Base-by-base conservation (phyloP, 2,329 filamentous ascomycete genomes). In the Pseudogymnoascus sp. region DNA sequence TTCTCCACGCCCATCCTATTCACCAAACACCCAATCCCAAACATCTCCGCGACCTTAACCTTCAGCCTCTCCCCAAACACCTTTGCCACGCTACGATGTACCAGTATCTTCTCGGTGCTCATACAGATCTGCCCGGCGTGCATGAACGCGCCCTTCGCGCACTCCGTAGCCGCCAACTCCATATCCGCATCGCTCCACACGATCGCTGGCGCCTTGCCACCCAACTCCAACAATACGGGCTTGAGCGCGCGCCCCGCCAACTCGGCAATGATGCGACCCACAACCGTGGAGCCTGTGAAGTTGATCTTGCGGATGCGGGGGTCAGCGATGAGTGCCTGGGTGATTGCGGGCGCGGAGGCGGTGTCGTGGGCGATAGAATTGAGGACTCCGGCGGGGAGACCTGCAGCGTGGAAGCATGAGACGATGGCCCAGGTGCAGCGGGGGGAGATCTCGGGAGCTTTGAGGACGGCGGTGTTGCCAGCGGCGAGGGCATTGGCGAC, bases 41-140 rank as follows among this genome's bases (percentile, higher is more conserved):
- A 81, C 57, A 82, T 74, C 23, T 73, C 71, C 23, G 75, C 73
- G 14, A 80, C 73, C 16, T 78, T 67, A 7, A 60, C 67, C 51
- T 68, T 68, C n/a, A 73, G 67, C 23, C 62, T 62, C 5, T 60
- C 66, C 60, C 78, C 77, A 65, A 86, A 86, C n/a, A 75, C 72
- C 1, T 71, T 71, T 7, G 71, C 74, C 45, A 86, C 67, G 21
- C 75, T 73, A 64, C 77, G 76, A 73, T 85, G 82, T 3, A 86
- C 80, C 7, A 86, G 70, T 34, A 95, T 87, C 29, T 86, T 83
- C 76, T 96, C 91, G 0, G 91, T 95, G 16, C 83, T 82, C 90
- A 96, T 95, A 80, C 91, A 96, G 54, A 95, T 85, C 77, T 96
- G 91, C 0, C 91, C 91, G 1, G 80, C 79, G 73, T 93, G 83